A percentile compares a stretch with the other conserved stretches of the same genome.
Evolutionary conservation across 2,329 filamentous ascomycete species (phyloP).

Genomic region (Pseudopyrenochaeta lycopersici): DNA sequence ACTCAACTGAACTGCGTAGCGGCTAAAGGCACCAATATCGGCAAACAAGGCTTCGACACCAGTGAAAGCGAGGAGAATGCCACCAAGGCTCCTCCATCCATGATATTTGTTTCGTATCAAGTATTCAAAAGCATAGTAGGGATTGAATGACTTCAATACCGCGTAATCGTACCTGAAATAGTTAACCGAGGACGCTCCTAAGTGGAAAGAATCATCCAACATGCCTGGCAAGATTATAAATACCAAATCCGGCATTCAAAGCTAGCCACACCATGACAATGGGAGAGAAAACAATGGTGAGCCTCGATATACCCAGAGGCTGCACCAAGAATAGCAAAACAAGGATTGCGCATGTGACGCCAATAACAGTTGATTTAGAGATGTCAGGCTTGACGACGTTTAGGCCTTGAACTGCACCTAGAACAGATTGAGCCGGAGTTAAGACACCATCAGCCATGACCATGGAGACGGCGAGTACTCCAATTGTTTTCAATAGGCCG

Average conservation of each 20-base stretch:
- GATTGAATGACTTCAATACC: constrained; percentile 63
- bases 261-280: constrained; percentile 73
- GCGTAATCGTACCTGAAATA: constrained; percentile 53
- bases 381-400: constrained; percentile 67
- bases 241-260: constrained; percentile 69
- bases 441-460: constrained; percentile 73
- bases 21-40: constrained; percentile 78
- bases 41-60: constrained; percentile 81
- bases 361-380: constrained; percentile 66
- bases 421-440: constrained; percentile 74
- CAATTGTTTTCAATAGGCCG: constrained; percentile 66
- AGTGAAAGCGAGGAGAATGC: constrained; percentile 77
- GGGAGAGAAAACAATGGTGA: constrained; percentile 70
- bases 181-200: constrained; percentile 17
- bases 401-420: constrained; percentile 72
- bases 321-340: constrained; percentile 71
- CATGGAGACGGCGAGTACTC: constrained; percentile 72
- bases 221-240: constrained; percentile 59
- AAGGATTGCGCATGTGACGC: constrained; percentile 71
- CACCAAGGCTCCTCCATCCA: constrained; percentile 73
- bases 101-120: constrained; percentile 66
- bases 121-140: constrained; percentile 68
- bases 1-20: constrained; percentile 72
- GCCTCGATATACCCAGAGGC: constrained; percentile 69
- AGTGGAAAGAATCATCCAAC: background rate